Conservation (phyloP, 495 filamentous ascomycete species). For the Aspergillus leporis region DNA sequence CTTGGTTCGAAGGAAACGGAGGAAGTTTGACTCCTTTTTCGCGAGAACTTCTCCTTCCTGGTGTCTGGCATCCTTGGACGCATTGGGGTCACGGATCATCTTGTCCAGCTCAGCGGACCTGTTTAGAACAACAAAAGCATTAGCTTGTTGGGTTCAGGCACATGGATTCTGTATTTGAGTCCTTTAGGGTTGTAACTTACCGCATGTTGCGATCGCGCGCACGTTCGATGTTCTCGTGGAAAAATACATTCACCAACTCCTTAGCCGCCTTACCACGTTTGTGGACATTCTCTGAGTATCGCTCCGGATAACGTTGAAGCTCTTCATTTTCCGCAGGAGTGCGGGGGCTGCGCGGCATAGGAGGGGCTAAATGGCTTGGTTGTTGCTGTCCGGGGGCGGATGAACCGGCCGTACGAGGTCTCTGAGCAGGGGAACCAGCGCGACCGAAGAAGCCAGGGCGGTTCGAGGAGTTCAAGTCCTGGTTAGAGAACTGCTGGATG, state of each 20-base stretch:
- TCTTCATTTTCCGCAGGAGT: constrained; percentile 46
- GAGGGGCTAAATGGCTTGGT: constrained; percentile 63
- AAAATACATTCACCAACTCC: constrained; percentile 79
- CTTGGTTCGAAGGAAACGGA: constrained; percentile 91
- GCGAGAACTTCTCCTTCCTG: constrained; percentile 75
- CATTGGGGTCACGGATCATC: constrained; percentile 69
- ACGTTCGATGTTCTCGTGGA: constrained; percentile 92
- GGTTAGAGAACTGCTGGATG: constrained; percentile 94
- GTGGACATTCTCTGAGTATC: constrained; percentile 76
- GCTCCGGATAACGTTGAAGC: constrained; percentile 71
- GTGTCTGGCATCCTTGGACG: constrained; percentile 73
- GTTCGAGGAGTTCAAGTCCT: constrained; percentile 78
- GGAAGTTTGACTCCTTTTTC: constrained; percentile 83
- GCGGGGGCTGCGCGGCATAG: constrained; percentile 56
- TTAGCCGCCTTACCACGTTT: constrained; percentile 66
- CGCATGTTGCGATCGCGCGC: constrained; percentile 89
- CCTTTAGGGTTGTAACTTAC: constrained; percentile 45
- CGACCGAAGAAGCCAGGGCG: constrained; percentile 69
- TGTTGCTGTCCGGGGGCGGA: constrained; percentile 59
- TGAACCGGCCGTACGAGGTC: constrained; percentile 74
- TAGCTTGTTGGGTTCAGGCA: not conserved
- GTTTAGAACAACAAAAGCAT: constrained; percentile 1
- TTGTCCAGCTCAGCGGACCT: constrained; percentile 91
- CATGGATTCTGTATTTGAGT: not conserved
- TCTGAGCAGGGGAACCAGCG: constrained; percentile 67